Evolutionary conservation across 768 basidiomycete genomes (phyloP).

Genomic region (Mycena metata): DNA sequence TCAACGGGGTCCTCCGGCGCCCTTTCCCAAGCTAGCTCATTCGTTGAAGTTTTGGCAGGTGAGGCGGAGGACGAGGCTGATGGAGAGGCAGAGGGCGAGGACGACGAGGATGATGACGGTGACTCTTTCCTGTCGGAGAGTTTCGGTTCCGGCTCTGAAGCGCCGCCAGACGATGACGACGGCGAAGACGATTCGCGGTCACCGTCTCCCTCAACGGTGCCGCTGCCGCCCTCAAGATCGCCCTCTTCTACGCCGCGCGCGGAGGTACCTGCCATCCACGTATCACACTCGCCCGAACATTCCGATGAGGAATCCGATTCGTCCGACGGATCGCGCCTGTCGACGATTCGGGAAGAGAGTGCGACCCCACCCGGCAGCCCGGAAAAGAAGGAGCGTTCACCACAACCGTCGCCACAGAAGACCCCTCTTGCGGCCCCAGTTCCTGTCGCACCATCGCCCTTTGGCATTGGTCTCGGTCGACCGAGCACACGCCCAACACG

Average conservation of each 20-base stretch:
- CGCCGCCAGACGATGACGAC: slow-evolving; percentile 50
- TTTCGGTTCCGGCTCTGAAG: slow-evolving; percentile 43
- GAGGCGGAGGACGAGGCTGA: slow-evolving; percentile 44
- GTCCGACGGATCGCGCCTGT: slow-evolving; percentile 42
- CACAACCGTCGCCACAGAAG: slow-evolving; percentile 52
- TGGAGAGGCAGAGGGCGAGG: slow-evolving; percentile 43
- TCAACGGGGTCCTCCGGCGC: slow-evolving; percentile 50
- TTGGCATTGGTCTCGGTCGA: slow-evolving; percentile 65
- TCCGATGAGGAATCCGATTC: slow-evolving; percentile 41
- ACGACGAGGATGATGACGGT: slow-evolving; percentile 46
- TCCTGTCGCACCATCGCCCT: slow-evolving; percentile 53
- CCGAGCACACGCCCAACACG: slow-evolving; percentile 75
- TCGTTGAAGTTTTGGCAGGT: slow-evolving; percentile 56
- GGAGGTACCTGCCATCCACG: slow-evolving; percentile 56
- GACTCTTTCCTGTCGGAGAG: slow-evolving; percentile 51
- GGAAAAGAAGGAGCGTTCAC: slow-evolving; percentile 54
- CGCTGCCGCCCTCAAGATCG: slow-evolving; percentile 61
- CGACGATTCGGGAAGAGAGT: slow-evolving; percentile 57
- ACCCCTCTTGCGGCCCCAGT: slow-evolving; percentile 46
- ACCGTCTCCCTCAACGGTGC: slow-evolving; percentile 48
- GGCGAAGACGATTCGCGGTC: slow-evolving; percentile 48
- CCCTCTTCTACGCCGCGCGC: slow-evolving; percentile 72
- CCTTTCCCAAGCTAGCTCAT: slow-evolving; percentile 61
- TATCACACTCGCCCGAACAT: slow-evolving; percentile 53
- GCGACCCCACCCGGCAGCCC: slow-evolving; percentile 81